phyloP scores from a whole-genome alignment of 352 stramenopile species.

The Pythium folliculosum region DNA sequence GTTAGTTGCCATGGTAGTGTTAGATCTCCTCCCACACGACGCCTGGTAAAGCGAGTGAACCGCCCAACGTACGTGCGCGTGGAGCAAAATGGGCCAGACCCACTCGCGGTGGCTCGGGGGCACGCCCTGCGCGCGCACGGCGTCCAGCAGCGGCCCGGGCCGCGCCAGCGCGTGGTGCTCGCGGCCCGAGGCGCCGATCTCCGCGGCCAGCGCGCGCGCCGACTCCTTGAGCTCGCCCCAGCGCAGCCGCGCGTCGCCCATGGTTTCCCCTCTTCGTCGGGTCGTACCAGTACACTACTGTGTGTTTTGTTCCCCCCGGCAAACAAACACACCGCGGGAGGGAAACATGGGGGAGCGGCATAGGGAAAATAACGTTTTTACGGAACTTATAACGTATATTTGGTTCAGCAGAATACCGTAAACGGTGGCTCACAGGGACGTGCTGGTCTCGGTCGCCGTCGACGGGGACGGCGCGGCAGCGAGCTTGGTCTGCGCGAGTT shows the following conservation, averaged over 20 bases:
- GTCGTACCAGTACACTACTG: neutral
- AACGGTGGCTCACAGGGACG: neutral
- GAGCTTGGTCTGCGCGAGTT: neutral
- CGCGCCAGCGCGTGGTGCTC: constrained; percentile 70
- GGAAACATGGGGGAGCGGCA: neutral
- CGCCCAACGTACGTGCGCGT: constrained; percentile 39
- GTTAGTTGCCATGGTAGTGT: too few species aligned
- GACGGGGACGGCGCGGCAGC: constrained; percentile 1
- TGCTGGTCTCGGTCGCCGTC: neutral
- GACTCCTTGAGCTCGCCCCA: constrained; percentile 73
- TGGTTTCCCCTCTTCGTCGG: constrained; percentile 8
- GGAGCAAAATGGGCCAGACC: constrained; percentile 75
- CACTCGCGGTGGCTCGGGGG: constrained; percentile 74
- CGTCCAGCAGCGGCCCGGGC: constrained; percentile 43
- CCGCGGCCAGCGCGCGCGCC: constrained; percentile 44
- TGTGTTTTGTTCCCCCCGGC: neutral
- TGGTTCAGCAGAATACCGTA: neutral
- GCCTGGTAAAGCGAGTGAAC: too few species aligned
- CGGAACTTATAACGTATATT: constrained; percentile 7
- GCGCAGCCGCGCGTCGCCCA: constrained; percentile 22
- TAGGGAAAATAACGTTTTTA: constrained; percentile 4
- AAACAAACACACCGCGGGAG: neutral
- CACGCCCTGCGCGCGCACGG: constrained; percentile 58
- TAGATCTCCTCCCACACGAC: neutral
- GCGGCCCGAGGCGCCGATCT: constrained; percentile 61